Evolutionary conservation across 768 basidiomycete genomes (phyloP).

Genomic region (Hemileccinum impolitum): DNA sequence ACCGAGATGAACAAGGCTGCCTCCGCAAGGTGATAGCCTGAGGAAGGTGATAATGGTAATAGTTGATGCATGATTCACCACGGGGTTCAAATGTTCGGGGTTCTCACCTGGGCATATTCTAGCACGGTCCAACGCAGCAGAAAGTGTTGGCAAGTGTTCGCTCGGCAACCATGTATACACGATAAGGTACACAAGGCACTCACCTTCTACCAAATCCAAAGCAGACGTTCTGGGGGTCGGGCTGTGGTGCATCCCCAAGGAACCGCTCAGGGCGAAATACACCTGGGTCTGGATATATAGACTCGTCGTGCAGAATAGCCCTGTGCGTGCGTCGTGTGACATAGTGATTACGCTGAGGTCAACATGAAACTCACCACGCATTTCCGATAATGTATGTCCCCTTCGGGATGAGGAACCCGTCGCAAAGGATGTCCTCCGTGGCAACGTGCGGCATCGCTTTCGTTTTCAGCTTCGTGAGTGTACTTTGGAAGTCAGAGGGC

Average conservation of each 20-base stretch:
- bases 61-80: neutral
- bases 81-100: no score
- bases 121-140: neutral
- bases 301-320: slow-evolving; percentile 50
- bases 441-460: slow-evolving; percentile 10
- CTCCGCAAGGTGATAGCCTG: slow-evolving; percentile 30
- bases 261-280: slow-evolving; percentile 36
- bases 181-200: neutral
- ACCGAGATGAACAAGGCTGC: no score
- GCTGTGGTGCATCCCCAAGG: slow-evolving; percentile 18
- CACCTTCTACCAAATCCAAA: slow-evolving; percentile 33
- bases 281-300: slow-evolving; percentile 32
- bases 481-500: slow-evolving; percentile 16
- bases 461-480: neutral
- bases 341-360: neutral
- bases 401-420: slow-evolving; percentile 20
- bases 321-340: slow-evolving; percentile 36
- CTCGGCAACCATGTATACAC: neutral
- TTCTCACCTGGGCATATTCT: slow-evolving; percentile 24
- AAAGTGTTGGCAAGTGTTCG: no score
- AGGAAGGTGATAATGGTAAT: neutral
- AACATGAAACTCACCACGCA: slow-evolving; percentile 17
- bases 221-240: slow-evolving; percentile 13
- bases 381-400: slow-evolving; percentile 24
- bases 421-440: slow-evolving; percentile 16